Percentiles rank a stretch among this genome's conserved stretches.
Conservation (phyloP, 2,329 filamentous ascomycete species). For the Alternaria postmessia region DNA sequence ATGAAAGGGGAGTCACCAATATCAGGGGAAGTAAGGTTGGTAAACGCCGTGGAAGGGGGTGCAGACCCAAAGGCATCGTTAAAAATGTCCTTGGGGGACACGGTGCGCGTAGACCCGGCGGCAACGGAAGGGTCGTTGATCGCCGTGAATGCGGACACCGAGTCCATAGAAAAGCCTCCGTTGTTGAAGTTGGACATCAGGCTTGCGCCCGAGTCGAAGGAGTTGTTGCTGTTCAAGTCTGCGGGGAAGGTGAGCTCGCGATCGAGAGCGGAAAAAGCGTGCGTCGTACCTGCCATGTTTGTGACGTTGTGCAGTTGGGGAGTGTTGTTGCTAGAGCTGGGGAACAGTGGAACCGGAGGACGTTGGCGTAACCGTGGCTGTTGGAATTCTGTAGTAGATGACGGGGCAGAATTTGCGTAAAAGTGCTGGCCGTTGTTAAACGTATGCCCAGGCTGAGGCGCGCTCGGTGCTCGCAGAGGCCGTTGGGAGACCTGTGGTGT, state of each 20-base stretch:
- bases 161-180: conserved; percentile 42
- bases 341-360: conserved; percentile 77
- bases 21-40: conserved; percentile 81
- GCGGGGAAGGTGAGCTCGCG: conserved; percentile 41
- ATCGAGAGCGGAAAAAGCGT: conserved; percentile 17
- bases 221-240: conserved; percentile 51
- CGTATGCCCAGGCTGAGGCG: conserved; percentile 63
- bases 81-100: conserved; percentile 85
- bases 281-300: conserved; percentile 51
- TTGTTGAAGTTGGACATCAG: conserved; percentile 54
- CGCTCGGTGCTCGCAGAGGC: conserved; percentile 61
- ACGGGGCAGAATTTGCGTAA: conserved; percentile 73
- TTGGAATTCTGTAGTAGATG: conserved; percentile 66
- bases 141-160: conserved; percentile 52
- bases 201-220: conserved; percentile 58
- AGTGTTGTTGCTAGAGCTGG: conserved; percentile 65
- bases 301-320: conserved; percentile 52
- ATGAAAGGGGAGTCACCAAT: conserved; percentile 82
- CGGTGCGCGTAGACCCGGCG: conserved; percentile 61
- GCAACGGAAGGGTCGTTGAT: conserved; percentile 55
- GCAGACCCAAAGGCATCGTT: conserved; percentile 75
- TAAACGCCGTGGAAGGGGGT: conserved; percentile 82
- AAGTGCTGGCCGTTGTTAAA: conserved; percentile 68
- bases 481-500: conserved; percentile 55
- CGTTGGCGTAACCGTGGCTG: conserved; percentile 62